Base-by-base conservation (phyloP, 2,329 filamentous ascomycete species). In the Hypoxylon sp. region DNA sequence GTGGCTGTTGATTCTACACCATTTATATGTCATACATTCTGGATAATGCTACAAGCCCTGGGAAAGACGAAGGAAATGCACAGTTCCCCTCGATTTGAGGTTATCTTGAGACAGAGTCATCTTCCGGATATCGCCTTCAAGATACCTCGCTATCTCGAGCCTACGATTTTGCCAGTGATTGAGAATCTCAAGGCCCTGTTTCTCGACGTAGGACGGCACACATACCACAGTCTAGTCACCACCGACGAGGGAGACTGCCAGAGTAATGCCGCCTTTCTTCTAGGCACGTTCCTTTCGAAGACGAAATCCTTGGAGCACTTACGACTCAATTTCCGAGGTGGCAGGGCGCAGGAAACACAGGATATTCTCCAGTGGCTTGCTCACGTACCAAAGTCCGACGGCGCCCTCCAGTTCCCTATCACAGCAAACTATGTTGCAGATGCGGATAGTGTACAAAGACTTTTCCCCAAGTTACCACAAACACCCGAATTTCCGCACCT, bases 291-390 rank as follows among this genome's bases (percentile, higher is more conserved):
- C 53, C 75, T 88, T 4, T 72, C 74, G 0, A 75, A 75, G 29
- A 75, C 81, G 0, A 66, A 76, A 3, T 84, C 85, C 17, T 66
- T 90, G 5, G 80, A 81, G 31, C 83, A 87, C 70, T 78, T 90
- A 4, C 83, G 88, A 2, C 73, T 90, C 47, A 90, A 89, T 70
- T 84, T 86, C 31, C 69, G 73, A 11, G 9, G 35, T 6, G 63
- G 56, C 6, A 22, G 63, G 0, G 17, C 60, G 3, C 17, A 61
- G 3, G 60, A 72, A 2, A 60, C 74, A 1, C 69, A 75, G 0
- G 70, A 75, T 0, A 70, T 87, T 10, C 62, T 87, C 2, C 29
- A 71, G 11, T 87, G 79, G 83, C 74, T 85, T 9, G 77, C 73
- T 3, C 54, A 59, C 2, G 63, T 74, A 8, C 63, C 68, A n/a